phyloP scores from a whole-genome alignment of 257 asterid species.

The Capsicum chinense region DNA sequence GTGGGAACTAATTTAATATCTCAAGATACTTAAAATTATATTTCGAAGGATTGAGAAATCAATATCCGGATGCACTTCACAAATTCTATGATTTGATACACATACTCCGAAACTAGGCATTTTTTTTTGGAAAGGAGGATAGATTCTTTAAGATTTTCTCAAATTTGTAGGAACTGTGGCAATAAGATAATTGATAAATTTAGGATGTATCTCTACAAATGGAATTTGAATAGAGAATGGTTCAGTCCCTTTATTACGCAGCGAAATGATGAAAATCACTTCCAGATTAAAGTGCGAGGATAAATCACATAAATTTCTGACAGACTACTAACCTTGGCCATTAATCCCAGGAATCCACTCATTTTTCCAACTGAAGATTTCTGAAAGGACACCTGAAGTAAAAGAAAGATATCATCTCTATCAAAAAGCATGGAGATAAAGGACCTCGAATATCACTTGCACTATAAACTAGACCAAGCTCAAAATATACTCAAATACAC shows the following conservation, averaged over 20 bases:
- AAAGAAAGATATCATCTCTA: constrained; percentile 32
- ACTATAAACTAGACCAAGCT: constrained; percentile 20
- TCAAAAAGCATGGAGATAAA: constrained; percentile 9
- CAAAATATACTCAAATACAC: background rate
- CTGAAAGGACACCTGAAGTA: constrained; percentile 63
- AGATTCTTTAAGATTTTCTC: background rate
- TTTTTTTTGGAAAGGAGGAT: background rate
- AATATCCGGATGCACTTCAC: background rate
- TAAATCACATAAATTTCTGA: background rate
- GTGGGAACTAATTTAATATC: no score
- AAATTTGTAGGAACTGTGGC: background rate
- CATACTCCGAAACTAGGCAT: background rate
- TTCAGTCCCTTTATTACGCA: background rate
- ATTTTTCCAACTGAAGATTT: constrained; percentile 51
- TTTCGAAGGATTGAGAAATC: background rate
- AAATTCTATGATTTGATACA: background rate
- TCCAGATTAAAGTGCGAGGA: background rate
- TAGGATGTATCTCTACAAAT: background rate
- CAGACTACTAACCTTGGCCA: constrained; percentile 65
- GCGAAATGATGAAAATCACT: background rate
- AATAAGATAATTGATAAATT: constrained; percentile 1
- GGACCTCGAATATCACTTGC: constrained; percentile 1
- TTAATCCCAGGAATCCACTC: constrained; percentile 53
- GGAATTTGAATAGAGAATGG: background rate
- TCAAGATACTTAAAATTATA: background rate